These are phyloP conservation scores for Xeromyces bisporus DNA, from an alignment of 495 filamentous ascomycete species.

Conservation along the genomic window DNA sequence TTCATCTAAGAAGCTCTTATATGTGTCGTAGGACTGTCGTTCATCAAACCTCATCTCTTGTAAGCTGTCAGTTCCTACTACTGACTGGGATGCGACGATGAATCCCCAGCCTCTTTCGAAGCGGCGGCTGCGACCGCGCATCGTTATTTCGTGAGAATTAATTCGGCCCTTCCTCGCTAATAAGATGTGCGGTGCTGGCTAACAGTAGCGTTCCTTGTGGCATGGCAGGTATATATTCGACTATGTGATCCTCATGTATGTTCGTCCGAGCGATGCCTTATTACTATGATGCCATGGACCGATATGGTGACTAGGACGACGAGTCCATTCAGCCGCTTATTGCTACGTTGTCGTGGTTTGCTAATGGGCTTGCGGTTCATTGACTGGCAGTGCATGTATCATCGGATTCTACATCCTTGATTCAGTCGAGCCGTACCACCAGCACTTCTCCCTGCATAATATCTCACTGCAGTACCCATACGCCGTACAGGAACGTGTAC, in stretches of 20 bases:
- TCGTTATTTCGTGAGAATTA: conserved; percentile 32
- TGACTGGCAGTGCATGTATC: conserved; percentile 30
- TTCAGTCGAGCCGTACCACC: conserved; percentile 38
- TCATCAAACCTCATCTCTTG: too few species aligned
- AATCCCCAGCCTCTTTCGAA: conserved; percentile 32
- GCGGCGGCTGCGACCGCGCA: conserved; percentile 29
- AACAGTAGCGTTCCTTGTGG: conserved; percentile 2
- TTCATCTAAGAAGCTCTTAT: too few species aligned
- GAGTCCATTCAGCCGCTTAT: too few species aligned
- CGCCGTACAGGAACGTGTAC: conserved; percentile 55
- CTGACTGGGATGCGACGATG: too few species aligned
- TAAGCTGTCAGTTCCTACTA: too few species aligned
- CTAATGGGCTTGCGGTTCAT: too few species aligned
- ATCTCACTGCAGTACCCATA: conserved; percentile 55
- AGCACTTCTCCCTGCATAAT: conserved; percentile 42
- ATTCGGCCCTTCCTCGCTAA: not conserved
- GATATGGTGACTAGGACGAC: too few species aligned
- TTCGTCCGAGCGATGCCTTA: too few species aligned
- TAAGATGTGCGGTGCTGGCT: not conserved
- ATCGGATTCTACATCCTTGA: conserved; percentile 37
- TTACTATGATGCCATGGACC: too few species aligned
- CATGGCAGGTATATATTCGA: conserved; percentile 43
- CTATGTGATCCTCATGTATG: conserved; percentile 50
- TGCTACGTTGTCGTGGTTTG: too few species aligned
- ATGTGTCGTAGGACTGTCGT: too few species aligned